phyloP scores from a whole-genome alignment of 225 moss, liverwort and hornwort species.

The Physcomitrellopsis africana region DNA sequence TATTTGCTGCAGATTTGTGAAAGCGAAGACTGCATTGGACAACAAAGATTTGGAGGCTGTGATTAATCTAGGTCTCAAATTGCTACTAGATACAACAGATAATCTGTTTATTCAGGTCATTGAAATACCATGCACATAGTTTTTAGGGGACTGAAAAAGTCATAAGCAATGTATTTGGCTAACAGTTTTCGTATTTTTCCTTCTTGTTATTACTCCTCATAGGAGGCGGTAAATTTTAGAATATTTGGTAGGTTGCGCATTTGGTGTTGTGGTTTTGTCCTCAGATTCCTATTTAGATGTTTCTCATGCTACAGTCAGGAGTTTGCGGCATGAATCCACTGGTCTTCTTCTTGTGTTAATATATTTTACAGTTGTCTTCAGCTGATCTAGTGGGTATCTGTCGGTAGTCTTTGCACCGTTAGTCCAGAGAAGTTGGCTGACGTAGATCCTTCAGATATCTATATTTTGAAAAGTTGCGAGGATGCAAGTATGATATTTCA shows the following conservation, averaged over 20 bases:
- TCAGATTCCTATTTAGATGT: neutral
- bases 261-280: conserved; percentile 22
- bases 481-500: neutral
- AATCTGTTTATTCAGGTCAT: conserved; percentile 73
- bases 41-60: conserved; percentile 64
- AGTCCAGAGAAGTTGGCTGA: neutral
- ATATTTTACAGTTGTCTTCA: conserved; percentile 5
- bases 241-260: neutral
- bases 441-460: conserved; percentile 7
- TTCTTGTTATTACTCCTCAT: conserved; percentile 14
- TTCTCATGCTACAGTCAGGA: neutral
- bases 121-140: conserved; percentile 4
- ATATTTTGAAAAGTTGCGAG: conserved; percentile 14
- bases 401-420: conserved; percentile 8
- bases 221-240: conserved; percentile 7
- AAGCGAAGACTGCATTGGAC: conserved; percentile 67
- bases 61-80: conserved; percentile 50
- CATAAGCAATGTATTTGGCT: neutral
- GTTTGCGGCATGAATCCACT: neutral
- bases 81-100: conserved; percentile 65
- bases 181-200: neutral
- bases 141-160: neutral
- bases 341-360: conserved; percentile 8
- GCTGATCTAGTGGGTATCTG: neutral
- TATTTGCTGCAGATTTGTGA: conserved; percentile 60